These are phyloP conservation scores for Aphanomyces stellatus DNA, from an alignment of 352 stramenopile species.

Conservation along the genomic window DNA sequence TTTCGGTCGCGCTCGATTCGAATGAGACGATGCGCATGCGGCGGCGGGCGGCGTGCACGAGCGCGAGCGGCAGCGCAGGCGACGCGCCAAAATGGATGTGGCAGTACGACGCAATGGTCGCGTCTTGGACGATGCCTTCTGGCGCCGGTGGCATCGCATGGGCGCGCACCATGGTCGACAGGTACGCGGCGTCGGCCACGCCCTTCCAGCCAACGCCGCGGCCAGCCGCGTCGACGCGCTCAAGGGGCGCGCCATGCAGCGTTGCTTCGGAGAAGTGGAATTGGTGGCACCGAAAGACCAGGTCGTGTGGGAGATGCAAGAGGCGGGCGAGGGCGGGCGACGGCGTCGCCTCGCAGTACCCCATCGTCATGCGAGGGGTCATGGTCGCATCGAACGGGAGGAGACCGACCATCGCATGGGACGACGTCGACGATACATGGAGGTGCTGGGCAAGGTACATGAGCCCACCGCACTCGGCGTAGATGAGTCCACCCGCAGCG, in stretches of 20 bases:
- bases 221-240: not conserved
- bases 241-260: not conserved
- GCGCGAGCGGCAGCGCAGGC: not conserved
- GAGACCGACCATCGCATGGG: constrained; percentile 18
- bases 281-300: constrained; percentile 5
- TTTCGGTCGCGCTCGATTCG: constrained; percentile 15
- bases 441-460: constrained; percentile 23
- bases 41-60: not conserved
- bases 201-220: not conserved
- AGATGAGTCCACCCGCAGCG: constrained; percentile 13
- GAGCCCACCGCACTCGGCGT: constrained; percentile 25
- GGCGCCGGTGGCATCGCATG: not conserved
- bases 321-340: not conserved
- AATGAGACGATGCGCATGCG: constrained; percentile 4
- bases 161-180: not conserved
- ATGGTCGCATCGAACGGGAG: constrained; percentile 15
- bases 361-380: constrained; percentile 15
- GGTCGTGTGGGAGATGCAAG: not conserved
- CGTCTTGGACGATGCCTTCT: constrained; percentile 6
- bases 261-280: constrained; percentile 22
- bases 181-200: not conserved
- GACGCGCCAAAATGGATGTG: constrained; percentile 14
- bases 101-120: constrained; percentile 14
- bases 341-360: not conserved
- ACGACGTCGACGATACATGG: not conserved